A percentile compares a stretch with the other conserved stretches of the same genome.
phyloP scores from a whole-genome alignment of 2,329 filamentous ascomycete genomes.

The Mycocentrospora acerina region DNA sequence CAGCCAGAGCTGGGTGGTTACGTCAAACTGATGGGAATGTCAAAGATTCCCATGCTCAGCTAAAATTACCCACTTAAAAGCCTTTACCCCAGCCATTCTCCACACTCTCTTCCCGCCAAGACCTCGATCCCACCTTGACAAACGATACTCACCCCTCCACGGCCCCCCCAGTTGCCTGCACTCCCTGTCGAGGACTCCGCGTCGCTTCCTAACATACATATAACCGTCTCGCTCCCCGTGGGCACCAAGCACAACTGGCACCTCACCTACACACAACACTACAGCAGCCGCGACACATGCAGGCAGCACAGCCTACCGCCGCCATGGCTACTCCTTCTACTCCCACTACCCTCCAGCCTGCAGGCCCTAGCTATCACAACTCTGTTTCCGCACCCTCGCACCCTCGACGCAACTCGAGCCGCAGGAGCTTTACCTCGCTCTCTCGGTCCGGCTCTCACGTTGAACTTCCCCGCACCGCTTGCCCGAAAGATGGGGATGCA shows the following conservation, averaged over 20 bases:
- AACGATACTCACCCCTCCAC: constrained; percentile 20
- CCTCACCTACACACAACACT: constrained; percentile 1
- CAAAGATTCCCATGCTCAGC: constrained; percentile 17
- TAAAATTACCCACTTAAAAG: constrained; percentile 6
- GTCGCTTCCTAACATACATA: constrained; percentile 16
- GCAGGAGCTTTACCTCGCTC: constrained; percentile 27
- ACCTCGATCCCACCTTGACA: constrained; percentile 25
- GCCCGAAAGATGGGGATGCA: constrained; percentile 39
- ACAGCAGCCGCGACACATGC: constrained; percentile 6
- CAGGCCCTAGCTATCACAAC: constrained; percentile 24
- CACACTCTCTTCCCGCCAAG: constrained; percentile 25
- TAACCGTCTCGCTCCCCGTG: constrained; percentile 19
- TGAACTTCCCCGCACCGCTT: constrained; percentile 32
- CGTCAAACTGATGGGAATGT: constrained; percentile 26
- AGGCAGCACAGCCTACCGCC: constrained; percentile 3
- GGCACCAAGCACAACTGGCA: constrained; percentile 5
- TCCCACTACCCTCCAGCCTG: constrained; percentile 13
- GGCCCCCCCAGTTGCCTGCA: constrained; percentile 8
- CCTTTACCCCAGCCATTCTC: constrained; percentile 18
- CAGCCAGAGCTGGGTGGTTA: constrained; percentile 5
- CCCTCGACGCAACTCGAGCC: constrained; percentile 28
- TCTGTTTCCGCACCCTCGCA: constrained; percentile 15
- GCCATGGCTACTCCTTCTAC: constrained; percentile 26
- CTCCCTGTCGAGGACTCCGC: constrained; percentile 17
- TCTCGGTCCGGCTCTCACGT: constrained; percentile 22